Evolutionary conservation across 2,329 filamentous ascomycete species (phyloP).

Genomic region (Plectosphaerella plurivora): DNA sequence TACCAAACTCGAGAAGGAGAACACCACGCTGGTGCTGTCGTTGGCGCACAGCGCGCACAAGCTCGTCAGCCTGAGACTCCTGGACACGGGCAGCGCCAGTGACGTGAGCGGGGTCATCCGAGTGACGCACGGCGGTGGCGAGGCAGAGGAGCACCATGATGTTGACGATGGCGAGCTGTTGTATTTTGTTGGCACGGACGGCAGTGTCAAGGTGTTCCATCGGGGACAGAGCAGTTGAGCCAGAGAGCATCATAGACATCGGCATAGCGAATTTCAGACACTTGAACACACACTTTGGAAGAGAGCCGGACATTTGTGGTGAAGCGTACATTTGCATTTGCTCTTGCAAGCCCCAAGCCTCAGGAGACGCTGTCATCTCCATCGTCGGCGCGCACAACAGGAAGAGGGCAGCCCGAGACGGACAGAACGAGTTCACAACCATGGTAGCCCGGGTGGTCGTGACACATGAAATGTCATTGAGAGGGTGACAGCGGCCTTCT

Average conservation of each 20-base stretch:
- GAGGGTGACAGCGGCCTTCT: conserved; percentile 1
- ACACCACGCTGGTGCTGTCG: conserved; percentile 66
- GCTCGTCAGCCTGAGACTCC: conserved; percentile 65
- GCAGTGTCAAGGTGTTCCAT: conserved; percentile 77
- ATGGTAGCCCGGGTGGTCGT: too few species aligned
- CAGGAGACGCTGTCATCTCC: conserved; percentile 7
- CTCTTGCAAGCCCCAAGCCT: not conserved
- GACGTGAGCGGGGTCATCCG: conserved; percentile 88
- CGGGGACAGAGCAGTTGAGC: conserved; percentile 52
- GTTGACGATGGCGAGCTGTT: conserved; percentile 66
- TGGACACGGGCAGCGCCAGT: conserved; percentile 84
- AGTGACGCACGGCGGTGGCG: conserved; percentile 55
- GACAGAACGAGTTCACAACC: not conserved
- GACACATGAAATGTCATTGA: conserved; percentile 1
- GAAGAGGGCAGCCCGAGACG: too few species aligned
- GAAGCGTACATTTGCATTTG: not conserved
- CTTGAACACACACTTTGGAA: not conserved
- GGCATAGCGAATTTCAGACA: not conserved
- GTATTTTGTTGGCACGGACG: conserved; percentile 78
- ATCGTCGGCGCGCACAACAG: conserved; percentile 3
- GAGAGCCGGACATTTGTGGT: not conserved
- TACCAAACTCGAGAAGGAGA: conserved; percentile 65
- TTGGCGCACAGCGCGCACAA: conserved; percentile 71
- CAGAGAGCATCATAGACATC: not conserved
- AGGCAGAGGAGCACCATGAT: conserved; percentile 9